Evolutionary conservation across 2,329 filamentous ascomycete species (phyloP).

Genomic region (Colletotrichum echinochloae): DNA sequence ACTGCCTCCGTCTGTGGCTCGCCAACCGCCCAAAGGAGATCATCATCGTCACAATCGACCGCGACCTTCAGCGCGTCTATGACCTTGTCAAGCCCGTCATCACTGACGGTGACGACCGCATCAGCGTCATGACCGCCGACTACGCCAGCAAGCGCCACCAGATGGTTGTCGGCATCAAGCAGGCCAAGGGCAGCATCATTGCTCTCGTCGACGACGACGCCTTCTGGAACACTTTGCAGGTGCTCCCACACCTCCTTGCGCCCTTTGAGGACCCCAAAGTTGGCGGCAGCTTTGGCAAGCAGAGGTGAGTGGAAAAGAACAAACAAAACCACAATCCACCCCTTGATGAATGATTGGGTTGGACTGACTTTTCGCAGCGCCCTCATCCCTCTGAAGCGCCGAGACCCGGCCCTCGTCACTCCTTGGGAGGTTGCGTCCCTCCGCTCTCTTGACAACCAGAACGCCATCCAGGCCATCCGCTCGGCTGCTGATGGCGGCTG

Average conservation of each 20-base stretch:
- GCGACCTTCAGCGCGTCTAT: constrained; percentile 30
- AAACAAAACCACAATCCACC: background rate
- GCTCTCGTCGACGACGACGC: constrained; percentile 48
- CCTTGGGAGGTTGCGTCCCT: constrained; percentile 47
- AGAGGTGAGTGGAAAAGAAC: constrained; percentile 29
- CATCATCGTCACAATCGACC: constrained; percentile 46
- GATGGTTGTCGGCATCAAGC: constrained; percentile 43
- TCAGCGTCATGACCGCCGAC: constrained; percentile 41
- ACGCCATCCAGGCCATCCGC: constrained; percentile 41
- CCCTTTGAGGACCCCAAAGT: constrained; percentile 45
- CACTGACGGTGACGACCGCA: constrained; percentile 6
- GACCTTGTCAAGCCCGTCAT: constrained; percentile 16
- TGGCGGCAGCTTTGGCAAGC: constrained; percentile 44
- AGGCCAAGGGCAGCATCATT: constrained; percentile 43
- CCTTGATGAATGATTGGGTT: background rate
- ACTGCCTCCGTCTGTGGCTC: constrained; percentile 44
- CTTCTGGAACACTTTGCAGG: constrained; percentile 37
- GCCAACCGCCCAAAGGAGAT: constrained; percentile 44
- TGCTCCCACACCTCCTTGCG: constrained; percentile 44
- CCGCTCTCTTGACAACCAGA: constrained; percentile 43
- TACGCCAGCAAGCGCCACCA: constrained; percentile 46
- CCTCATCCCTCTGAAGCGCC: constrained; percentile 41
- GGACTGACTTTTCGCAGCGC: constrained; percentile 31
- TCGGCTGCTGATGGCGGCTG: constrained; percentile 44
- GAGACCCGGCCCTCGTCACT: constrained; percentile 43